Percentiles rank a stretch among this genome's conserved stretches.
These are phyloP conservation scores for Aspergillus aculeatus DNA, from an alignment of 2,329 filamentous ascomycete species.

Conservation along the genomic window DNA sequence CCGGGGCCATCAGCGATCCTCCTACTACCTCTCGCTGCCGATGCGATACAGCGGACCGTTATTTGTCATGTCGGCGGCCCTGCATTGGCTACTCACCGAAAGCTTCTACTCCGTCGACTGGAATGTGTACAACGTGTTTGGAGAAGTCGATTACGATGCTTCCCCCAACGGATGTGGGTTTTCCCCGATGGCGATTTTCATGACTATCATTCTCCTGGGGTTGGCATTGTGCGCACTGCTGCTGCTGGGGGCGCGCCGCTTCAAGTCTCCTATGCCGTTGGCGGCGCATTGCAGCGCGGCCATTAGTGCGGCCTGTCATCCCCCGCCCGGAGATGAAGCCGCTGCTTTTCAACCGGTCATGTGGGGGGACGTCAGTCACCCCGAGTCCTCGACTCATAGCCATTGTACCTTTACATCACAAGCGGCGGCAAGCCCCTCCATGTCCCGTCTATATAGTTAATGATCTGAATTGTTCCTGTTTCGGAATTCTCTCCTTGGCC, in stretches of 20 bases:
- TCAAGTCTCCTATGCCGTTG: conserved; percentile 27
- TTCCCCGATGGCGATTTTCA: conserved; percentile 9
- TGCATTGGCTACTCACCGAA: conserved; percentile 52
- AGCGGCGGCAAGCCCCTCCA: not conserved
- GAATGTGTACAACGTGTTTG: conserved; percentile 16
- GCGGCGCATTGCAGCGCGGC: conserved; percentile 29
- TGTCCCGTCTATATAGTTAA: not conserved
- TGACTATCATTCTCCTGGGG: conserved; percentile 5
- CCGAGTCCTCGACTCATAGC: not conserved
- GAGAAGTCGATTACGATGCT: not conserved
- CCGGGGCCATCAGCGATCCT: conserved; percentile 39
- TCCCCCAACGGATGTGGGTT: conserved; percentile 2
- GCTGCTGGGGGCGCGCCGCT: conserved; percentile 16
- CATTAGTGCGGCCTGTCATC: conserved; percentile 36
- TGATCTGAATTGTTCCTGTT: too few relatives aligned
- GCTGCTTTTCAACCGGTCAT: conserved; percentile 19
- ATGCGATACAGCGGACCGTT: conserved; percentile 32
- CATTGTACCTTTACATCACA: not conserved
- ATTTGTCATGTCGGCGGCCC: conserved; percentile 28
- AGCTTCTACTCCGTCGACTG: conserved; percentile 44
- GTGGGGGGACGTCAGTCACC: conserved; percentile 23
- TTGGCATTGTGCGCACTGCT: conserved; percentile 10
- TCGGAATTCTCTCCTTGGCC: too few relatives aligned
- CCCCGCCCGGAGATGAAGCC: conserved; percentile 15
- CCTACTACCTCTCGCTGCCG: conserved; percentile 45